phyloP scores from a whole-genome alignment of 805 yeast genomes.

The Metschnikowia lochheadii region DNA sequence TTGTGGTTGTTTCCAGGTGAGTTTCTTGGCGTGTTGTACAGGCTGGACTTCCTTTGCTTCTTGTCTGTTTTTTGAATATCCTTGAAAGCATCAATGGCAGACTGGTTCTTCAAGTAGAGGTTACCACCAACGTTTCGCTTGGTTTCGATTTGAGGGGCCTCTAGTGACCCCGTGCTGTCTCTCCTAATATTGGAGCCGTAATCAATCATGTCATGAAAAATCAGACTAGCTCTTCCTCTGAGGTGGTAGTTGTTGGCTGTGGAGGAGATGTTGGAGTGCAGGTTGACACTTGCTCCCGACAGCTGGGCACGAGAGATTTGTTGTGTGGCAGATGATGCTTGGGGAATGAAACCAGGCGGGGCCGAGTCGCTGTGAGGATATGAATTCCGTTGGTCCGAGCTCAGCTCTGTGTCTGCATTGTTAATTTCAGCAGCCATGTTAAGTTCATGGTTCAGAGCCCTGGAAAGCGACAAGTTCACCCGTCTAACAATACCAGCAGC shows the following conservation, averaged over 20 bases:
- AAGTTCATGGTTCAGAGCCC: constrained; percentile 34
- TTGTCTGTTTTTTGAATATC: constrained; percentile 41
- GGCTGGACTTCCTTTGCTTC: constrained; percentile 29
- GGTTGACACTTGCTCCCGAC: not conserved
- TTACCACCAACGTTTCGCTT: constrained; percentile 45
- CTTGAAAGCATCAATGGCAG: constrained; percentile 40
- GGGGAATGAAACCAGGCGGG: not conserved
- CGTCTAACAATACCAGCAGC: constrained; percentile 77
- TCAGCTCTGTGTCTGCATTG: constrained; percentile 2
- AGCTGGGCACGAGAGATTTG: not conserved
- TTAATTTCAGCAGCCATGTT: constrained; percentile 15
- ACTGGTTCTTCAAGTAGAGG: constrained; percentile 39
- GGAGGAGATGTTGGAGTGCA: not conserved
- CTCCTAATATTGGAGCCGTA: constrained; percentile 19
- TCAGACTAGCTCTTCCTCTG: constrained; percentile 2
- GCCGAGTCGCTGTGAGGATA: not conserved
- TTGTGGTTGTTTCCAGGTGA: constrained; percentile 8
- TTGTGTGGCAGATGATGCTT: not conserved
- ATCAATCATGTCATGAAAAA: constrained; percentile 33
- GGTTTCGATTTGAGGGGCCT: constrained; percentile 43
- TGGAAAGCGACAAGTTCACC: constrained; percentile 34
- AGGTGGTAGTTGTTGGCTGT: not conserved
- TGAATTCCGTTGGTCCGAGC: not conserved
- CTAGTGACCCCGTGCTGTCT: constrained; percentile 23
- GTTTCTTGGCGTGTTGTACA: constrained; percentile 10